Conservation (phyloP, 2,329 filamentous ascomycete genomes). For the Cercospora zeae-maydis region DNA sequence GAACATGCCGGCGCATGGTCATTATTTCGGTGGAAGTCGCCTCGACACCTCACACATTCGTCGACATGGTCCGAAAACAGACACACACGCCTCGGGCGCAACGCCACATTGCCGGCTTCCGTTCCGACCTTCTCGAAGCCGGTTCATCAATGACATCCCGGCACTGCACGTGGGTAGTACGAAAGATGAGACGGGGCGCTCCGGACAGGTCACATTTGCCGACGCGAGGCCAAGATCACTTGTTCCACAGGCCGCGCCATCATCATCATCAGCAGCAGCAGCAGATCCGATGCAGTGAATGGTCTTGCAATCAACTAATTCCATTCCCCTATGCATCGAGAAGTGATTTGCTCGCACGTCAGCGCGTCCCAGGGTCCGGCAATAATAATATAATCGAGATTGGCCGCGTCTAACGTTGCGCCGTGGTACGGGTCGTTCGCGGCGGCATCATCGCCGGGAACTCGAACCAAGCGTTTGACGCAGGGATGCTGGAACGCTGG, state of each 20-base stretch:
- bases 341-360: neutral
- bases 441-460: neutral
- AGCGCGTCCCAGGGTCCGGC: neutral
- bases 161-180: neutral
- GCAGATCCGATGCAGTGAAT: too few relatives aligned
- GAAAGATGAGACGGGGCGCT: neutral
- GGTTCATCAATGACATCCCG: neutral
- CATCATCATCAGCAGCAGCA: neutral
- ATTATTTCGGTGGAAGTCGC: neutral
- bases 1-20: neutral
- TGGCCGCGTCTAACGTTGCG: neutral
- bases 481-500: constrained; percentile 8
- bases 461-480: neutral
- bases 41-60: neutral
- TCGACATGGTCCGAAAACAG: neutral
- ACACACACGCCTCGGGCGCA: neutral
- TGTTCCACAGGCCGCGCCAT: constrained; percentile 3
- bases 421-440: constrained; percentile 4
- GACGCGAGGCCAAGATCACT: neutral
- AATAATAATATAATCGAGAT: neutral
- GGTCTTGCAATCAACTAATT: neutral
- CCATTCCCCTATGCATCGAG: neutral
- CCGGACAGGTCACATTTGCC: neutral
- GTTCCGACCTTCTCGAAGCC: neutral
- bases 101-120: neutral